Conservation (phyloP, 805 yeast genomes). For the Candida oleophila region DNA sequence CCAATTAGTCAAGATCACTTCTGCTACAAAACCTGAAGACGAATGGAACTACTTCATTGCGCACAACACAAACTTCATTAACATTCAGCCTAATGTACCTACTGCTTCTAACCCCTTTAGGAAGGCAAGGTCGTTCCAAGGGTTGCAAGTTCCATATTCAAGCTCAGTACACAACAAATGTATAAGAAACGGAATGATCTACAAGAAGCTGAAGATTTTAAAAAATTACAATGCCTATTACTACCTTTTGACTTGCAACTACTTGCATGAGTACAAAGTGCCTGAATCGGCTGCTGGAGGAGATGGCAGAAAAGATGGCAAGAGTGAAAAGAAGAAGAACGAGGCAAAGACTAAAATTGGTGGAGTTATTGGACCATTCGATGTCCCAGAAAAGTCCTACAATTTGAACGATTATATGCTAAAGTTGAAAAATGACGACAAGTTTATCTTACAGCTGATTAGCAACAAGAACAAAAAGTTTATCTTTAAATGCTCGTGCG, state of each 20-base stretch:
- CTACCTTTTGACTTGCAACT: slow-evolving; percentile 42
- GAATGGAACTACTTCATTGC: slow-evolving; percentile 42
- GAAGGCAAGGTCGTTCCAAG: slow-evolving; percentile 49
- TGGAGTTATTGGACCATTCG: slow-evolving; percentile 40
- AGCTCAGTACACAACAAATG: slow-evolving; percentile 38
- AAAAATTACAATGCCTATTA: slow-evolving; percentile 37
- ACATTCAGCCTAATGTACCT: slow-evolving; percentile 50
- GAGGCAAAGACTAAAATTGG: slow-evolving; percentile 33
- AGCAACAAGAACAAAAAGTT: slow-evolving; percentile 28
- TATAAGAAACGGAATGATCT: slow-evolving; percentile 39
- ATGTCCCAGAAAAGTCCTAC: slow-evolving; percentile 39
- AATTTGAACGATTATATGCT: slow-evolving; percentile 39
- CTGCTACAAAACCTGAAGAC: slow-evolving; percentile 12
- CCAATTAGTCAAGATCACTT: slow-evolving; percentile 2
- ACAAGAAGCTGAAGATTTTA: slow-evolving; percentile 40
- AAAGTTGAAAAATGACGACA: slow-evolving; percentile 31
- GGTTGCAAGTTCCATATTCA: slow-evolving; percentile 32
- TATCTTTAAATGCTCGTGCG: slow-evolving; percentile 45
- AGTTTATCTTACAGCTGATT: slow-evolving; percentile 31
- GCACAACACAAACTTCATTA: slow-evolving; percentile 57
- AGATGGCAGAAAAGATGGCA: slow-evolving; percentile 1
- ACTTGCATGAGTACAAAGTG: slow-evolving; percentile 41
- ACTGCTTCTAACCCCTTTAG: slow-evolving; percentile 15
- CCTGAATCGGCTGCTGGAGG: slow-evolving; percentile 16
- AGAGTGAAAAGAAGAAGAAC: slow-evolving; percentile 8